Conservation (phyloP, 257 asterid genomes). For the Schizonepeta tenuifolia region DNA sequence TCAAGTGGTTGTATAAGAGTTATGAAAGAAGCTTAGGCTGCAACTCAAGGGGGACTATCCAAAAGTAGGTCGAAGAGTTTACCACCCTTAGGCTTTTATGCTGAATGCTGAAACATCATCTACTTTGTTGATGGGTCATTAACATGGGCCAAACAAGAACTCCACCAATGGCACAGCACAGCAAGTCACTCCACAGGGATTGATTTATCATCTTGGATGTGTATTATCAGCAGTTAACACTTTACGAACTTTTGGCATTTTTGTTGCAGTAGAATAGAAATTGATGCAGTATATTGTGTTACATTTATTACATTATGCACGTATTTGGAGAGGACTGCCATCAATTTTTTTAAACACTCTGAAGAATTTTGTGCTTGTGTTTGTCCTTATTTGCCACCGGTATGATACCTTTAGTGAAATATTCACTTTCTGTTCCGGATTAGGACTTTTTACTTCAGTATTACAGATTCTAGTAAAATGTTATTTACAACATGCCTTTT, state of each 20-base stretch:
- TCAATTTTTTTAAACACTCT: neutral
- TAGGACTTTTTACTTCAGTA: neutral
- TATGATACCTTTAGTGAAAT: neutral
- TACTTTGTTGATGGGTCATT: neutral
- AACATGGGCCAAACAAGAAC: neutral
- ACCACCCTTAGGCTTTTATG: neutral
- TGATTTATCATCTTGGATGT: neutral
- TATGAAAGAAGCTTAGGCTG: neutral
- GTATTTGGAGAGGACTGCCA: neutral
- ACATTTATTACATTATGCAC: conserved; percentile 3
- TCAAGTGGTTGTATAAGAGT: neutral
- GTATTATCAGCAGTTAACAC: conserved; percentile 9
- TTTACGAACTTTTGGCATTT: conserved; percentile 3
- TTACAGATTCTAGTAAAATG: neutral
- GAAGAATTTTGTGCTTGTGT: neutral
- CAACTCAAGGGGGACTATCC: neutral
- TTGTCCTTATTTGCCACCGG: neutral
- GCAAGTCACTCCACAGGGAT: neutral
- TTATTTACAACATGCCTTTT: neutral
- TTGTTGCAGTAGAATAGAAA: neutral
- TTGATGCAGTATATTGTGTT: neutral
- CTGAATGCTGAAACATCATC: neutral
- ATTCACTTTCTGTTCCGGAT: neutral
- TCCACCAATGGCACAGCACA: neutral
- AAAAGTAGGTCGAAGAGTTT: neutral